These are phyloP conservation scores for Isatis lusitanica DNA, from an alignment of 441 rosid species.

Conservation along the genomic window DNA sequence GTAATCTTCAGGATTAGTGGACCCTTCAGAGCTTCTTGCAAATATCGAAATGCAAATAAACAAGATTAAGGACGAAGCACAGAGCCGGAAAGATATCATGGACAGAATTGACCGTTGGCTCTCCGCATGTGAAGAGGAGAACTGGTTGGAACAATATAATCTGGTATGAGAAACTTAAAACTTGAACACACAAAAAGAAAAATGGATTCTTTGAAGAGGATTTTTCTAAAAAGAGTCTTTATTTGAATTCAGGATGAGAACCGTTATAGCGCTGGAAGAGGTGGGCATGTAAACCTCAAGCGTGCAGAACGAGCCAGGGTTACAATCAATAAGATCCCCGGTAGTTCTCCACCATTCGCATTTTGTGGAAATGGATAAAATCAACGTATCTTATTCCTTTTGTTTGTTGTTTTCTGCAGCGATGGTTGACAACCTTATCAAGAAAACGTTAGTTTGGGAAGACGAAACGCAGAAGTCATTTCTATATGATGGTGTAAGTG, in stretches of 20 bases:
- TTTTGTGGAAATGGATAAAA: too few relatives aligned
- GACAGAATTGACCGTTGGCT: constrained; percentile 76
- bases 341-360: constrained; percentile 29
- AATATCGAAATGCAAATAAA: constrained; percentile 63
- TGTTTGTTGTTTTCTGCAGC: constrained; percentile 39
- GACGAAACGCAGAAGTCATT: constrained; percentile 46
- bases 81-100: constrained; percentile 70
- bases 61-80: constrained; percentile 61
- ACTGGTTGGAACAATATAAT: constrained; percentile 76
- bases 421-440: constrained; percentile 63
- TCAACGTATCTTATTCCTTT: not conserved
- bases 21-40: constrained; percentile 70
- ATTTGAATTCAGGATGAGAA: constrained; percentile 53
- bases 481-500: constrained; percentile 74
- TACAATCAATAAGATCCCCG: constrained; percentile 63
- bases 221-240: not conserved
- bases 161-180: constrained; percentile 42
- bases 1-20: constrained; percentile 56
- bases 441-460: constrained; percentile 65
- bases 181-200: not conserved
- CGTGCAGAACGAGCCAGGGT: constrained; percentile 76
- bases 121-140: constrained; percentile 73
- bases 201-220: not conserved
- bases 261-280: constrained; percentile 70
- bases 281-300: constrained; percentile 75